Conservation (phyloP, 306 rosid genomes). For the Parietaria judaica region DNA sequence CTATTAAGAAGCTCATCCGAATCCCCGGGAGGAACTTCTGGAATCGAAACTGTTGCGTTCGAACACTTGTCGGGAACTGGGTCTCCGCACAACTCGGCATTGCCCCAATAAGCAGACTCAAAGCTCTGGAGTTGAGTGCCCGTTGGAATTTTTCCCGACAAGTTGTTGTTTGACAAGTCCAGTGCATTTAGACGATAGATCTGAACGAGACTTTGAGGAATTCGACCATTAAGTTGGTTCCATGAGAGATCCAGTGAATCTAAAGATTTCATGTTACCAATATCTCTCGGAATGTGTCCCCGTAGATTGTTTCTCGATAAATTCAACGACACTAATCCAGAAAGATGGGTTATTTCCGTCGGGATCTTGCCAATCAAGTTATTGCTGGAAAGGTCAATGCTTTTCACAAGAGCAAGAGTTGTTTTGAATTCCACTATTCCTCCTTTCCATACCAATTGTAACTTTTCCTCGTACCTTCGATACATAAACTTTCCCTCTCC, state of each 20-base stretch:
- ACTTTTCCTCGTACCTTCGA: not conserved
- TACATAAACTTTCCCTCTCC: too few species aligned
- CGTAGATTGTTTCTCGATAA: slow-evolving; percentile 13
- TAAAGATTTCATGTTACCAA: slow-evolving; percentile 8
- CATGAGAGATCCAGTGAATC: slow-evolving; percentile 11
- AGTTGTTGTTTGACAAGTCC: slow-evolving; percentile 10
- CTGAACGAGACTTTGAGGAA: slow-evolving; percentile 8
- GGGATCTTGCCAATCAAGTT: slow-evolving; percentile 21
- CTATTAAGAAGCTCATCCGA: not conserved
- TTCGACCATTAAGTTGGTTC: not conserved
- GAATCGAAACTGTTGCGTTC: not conserved
- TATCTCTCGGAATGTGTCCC: not conserved
- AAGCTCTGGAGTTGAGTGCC: slow-evolving; percentile 14
- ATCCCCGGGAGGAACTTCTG: not conserved
- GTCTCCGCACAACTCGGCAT: not conserved
- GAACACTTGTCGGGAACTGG: slow-evolving; percentile 10
- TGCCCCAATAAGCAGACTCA: not conserved
- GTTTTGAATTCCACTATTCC: not conserved
- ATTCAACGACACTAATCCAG: not conserved
- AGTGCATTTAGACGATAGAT: not conserved
- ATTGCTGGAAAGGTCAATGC: slow-evolving; percentile 23
- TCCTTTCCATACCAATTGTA: slow-evolving; percentile 7
- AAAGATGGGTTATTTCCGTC: slow-evolving; percentile 1
- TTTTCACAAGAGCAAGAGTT: not conserved
- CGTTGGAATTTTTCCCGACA: slow-evolving; percentile 12